These are phyloP conservation scores for Phlebiopsis flavidoalba DNA, from an alignment of 768 basidiomycete species.

Conservation along the genomic window DNA sequence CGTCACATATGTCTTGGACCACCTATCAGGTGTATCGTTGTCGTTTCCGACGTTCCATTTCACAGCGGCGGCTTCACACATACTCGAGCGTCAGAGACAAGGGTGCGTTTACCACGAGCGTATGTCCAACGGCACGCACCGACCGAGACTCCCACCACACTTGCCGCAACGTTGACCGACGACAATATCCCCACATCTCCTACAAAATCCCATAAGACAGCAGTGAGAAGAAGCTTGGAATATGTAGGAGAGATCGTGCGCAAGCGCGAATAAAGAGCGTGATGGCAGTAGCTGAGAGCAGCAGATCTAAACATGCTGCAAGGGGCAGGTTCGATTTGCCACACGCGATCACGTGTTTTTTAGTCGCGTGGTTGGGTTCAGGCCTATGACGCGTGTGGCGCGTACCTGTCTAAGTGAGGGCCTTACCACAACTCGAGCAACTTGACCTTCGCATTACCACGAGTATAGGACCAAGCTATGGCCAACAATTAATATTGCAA, in stretches of 20 bases:
- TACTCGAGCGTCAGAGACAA: neutral
- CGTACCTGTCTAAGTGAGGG: neutral
- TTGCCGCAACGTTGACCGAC: constrained; percentile 56
- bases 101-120: neutral
- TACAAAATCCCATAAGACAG: constrained; percentile 71
- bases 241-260: no score
- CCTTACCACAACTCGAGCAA: constrained; percentile 26
- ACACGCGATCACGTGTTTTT: constrained; percentile 15
- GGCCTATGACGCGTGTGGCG: neutral
- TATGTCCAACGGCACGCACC: constrained; percentile 44
- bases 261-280: constrained; percentile 1
- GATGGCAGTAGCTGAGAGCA: constrained; percentile 1
- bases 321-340: constrained; percentile 1
- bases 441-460: no score
- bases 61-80: constrained; percentile 57
- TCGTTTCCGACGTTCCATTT: constrained; percentile 51
- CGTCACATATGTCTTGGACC: constrained; percentile 76
- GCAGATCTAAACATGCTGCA: neutral
- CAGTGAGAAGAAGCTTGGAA: neutral
- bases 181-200: constrained; percentile 82
- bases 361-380: constrained; percentile 14
- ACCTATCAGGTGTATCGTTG: constrained; percentile 54
- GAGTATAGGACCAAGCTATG: no score
- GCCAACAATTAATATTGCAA: no score
- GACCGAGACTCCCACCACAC: constrained; percentile 75